Evolutionary conservation across 176 grass and related monocot genomes (phyloP).

Genomic region (Typha latifolia): DNA sequence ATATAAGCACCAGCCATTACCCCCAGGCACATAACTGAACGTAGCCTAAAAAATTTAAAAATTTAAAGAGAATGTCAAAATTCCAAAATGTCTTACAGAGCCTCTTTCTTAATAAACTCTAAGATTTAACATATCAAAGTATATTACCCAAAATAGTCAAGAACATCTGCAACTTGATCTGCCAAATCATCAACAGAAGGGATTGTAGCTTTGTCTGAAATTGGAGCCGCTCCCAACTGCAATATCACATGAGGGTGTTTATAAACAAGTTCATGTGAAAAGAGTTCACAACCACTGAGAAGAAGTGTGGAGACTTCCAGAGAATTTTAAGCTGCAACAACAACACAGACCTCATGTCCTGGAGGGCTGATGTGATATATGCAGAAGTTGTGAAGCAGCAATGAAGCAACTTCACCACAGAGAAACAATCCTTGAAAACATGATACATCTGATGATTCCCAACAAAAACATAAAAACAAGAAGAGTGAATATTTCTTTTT

Average conservation of each 20-base stretch:
- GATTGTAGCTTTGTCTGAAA: constrained; percentile 8
- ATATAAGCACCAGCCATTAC: constrained; percentile 16
- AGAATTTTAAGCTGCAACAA: background rate
- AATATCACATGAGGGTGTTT: background rate
- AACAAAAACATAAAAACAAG: background rate
- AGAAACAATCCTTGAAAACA: constrained; percentile 26
- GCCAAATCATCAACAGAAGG: constrained; percentile 25
- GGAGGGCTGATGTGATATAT: constrained; percentile 25
- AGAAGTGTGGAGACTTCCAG: background rate
- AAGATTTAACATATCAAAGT: background rate
- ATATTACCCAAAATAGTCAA: constrained; percentile 16
- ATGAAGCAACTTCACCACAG: constrained; percentile 13
- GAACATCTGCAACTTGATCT: constrained; percentile 19
- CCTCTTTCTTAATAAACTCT: background rate
- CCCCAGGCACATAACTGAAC: constrained; percentile 21
- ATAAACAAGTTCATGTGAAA: background rate
- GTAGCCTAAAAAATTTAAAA: constrained; percentile 2
- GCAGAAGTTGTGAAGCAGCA: constrained; percentile 22
- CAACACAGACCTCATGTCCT: constrained; percentile 14
- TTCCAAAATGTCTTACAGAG: background rate
- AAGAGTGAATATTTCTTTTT: background rate
- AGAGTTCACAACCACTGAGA: background rate
- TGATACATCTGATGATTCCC: constrained; percentile 3
- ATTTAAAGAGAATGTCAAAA: background rate
- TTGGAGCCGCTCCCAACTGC: constrained; percentile 18